A percentile compares a stretch with the other conserved stretches of the same genome.
Evolutionary conservation across 2,329 filamentous ascomycete species (phyloP).

Genomic region (Aspergillus eucalypticola): DNA sequence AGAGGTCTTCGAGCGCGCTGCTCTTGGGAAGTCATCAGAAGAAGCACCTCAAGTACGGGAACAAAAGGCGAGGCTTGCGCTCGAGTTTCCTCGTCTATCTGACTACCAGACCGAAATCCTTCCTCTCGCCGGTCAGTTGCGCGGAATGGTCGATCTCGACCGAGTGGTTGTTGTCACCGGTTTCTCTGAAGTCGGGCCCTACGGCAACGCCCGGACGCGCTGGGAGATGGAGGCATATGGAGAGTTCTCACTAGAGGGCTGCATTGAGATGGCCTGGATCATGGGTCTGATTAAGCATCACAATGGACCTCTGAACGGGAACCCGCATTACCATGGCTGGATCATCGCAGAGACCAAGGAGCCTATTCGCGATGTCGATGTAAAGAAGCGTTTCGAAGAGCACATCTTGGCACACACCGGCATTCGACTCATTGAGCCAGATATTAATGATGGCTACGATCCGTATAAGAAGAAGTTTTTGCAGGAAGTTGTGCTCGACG

Average conservation of each 20-base stretch:
- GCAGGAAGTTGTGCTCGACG: slow-evolving; percentile 91
- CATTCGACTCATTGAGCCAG: slow-evolving; percentile 73
- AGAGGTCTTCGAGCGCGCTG: neutral
- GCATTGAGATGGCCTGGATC: slow-evolving; percentile 13
- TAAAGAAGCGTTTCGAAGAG: slow-evolving; percentile 6
- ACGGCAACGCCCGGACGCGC: slow-evolving; percentile 8
- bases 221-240: slow-evolving; percentile 14
- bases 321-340: slow-evolving; percentile 6
- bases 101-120: slow-evolving; percentile 7
- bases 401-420: slow-evolving; percentile 84
- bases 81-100: slow-evolving; percentile 3
- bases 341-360: neutral
- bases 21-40: neutral
- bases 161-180: slow-evolving; percentile 8
- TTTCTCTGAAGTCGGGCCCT: slow-evolving; percentile 9
- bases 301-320: neutral
- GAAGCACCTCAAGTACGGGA: neutral
- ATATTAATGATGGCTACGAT: slow-evolving; percentile 50
- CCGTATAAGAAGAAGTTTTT: slow-evolving; percentile 94
- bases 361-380: slow-evolving; percentile 4
- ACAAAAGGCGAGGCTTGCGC: neutral
- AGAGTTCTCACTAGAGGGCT: slow-evolving; percentile 6
- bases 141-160: slow-evolving; percentile 5
- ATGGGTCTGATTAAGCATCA: slow-evolving; percentile 9
- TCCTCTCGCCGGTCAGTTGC: neutral